phyloP scores from a whole-genome alignment of 208 protist species.

The Herpetomonas tarakana region DNA sequence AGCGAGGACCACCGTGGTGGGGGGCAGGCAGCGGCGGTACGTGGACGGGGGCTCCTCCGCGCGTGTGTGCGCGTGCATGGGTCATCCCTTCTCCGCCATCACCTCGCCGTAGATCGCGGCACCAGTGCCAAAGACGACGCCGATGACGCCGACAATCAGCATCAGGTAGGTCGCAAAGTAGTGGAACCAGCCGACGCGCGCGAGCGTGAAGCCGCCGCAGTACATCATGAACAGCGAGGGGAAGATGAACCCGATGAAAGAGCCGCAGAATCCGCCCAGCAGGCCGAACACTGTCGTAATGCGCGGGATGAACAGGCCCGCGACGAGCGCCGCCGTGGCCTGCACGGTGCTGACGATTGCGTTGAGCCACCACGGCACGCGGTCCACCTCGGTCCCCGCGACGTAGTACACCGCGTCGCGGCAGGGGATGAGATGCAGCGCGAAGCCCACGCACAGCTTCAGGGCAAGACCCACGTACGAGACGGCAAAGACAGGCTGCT shows the following conservation, averaged over 20 bases:
- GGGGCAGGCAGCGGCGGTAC: neutral
- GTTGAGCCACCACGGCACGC: slow-evolving; percentile 30
- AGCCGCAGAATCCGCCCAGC: slow-evolving; percentile 43
- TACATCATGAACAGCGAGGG: slow-evolving; percentile 66
- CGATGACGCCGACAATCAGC: slow-evolving; percentile 39
- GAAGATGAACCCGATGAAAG: slow-evolving; percentile 58
- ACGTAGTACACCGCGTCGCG: slow-evolving; percentile 54
- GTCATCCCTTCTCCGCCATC: slow-evolving; percentile 17
- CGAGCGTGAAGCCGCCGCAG: slow-evolving; percentile 32
- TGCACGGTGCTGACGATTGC: slow-evolving; percentile 22
- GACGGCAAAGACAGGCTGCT: slow-evolving; percentile 41
- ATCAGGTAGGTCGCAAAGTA: slow-evolving; percentile 47
- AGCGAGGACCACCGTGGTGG: too few species aligned
- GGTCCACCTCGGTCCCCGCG: slow-evolving; percentile 16
- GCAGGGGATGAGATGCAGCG: slow-evolving; percentile 50
- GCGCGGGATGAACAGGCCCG: slow-evolving; percentile 32
- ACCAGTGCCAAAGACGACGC: slow-evolving; percentile 31
- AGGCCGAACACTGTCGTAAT: slow-evolving; percentile 51
- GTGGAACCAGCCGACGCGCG: slow-evolving; percentile 26
- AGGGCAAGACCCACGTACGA: slow-evolving; percentile 61
- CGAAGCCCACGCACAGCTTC: slow-evolving; percentile 56
- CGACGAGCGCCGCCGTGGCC: slow-evolving; percentile 18
- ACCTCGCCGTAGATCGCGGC: slow-evolving; percentile 33
- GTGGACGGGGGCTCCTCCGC: neutral
- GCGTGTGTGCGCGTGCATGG: too few species aligned